phyloP scores from a whole-genome alignment of 257 asterid species.

The Cruciata laevipes region DNA sequence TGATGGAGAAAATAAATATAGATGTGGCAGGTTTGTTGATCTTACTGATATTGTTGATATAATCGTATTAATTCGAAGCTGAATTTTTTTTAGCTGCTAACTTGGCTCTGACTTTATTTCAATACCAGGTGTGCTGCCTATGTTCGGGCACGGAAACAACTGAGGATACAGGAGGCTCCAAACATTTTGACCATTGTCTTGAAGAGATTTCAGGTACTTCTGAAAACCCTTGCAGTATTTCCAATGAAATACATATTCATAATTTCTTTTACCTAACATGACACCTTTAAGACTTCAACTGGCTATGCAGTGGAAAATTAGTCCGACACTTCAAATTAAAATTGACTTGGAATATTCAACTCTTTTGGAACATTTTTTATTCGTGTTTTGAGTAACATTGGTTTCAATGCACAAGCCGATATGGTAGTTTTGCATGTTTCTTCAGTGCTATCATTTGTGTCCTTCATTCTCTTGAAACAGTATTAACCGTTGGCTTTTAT shows the following conservation, averaged over 20 bases:
- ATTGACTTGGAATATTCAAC: background rate
- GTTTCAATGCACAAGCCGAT: no score
- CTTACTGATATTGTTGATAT: slow-evolving; percentile 3
- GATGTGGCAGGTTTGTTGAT: slow-evolving; percentile 58
- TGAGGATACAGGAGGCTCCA: slow-evolving; percentile 76
- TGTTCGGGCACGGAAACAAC: slow-evolving; percentile 69
- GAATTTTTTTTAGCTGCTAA: slow-evolving; percentile 4
- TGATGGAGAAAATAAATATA: slow-evolving; percentile 86
- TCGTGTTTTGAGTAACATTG: background rate
- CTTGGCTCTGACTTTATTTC: slow-evolving; percentile 16
- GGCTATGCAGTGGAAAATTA: background rate
- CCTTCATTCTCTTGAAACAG: slow-evolving; percentile 5
- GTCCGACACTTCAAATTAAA: background rate
- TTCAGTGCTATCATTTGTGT: slow-evolving; percentile 1
- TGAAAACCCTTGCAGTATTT: background rate
- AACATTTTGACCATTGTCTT: slow-evolving; percentile 77
- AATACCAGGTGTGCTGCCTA: slow-evolving; percentile 57
- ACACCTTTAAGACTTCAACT: background rate
- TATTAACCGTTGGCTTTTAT: slow-evolving; percentile 10
- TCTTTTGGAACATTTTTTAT: no score
- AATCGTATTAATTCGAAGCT: background rate
- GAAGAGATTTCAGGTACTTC: slow-evolving; percentile 84
- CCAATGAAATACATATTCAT: background rate
- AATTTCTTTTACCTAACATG: background rate
- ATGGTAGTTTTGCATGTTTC: background rate